Percentiles rank a stretch among this genome's conserved stretches.
Conservation (phyloP, 169 alveolate genomes). For the Plasmodium yoelii region DNA sequence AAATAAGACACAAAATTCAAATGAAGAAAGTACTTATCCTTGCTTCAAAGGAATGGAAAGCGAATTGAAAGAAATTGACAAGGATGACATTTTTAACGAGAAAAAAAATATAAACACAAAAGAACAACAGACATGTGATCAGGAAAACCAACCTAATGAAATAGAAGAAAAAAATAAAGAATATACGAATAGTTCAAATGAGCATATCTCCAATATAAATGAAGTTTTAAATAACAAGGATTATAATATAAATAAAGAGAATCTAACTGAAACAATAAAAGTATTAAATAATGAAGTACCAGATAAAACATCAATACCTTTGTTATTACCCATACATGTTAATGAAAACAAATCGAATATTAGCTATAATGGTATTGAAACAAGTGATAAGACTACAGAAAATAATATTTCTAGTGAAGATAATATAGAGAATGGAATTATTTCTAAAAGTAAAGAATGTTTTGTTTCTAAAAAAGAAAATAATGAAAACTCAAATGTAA, state of each 20-base stretch:
- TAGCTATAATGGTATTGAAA: background rate
- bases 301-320: background rate
- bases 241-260: background rate
- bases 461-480: background rate
- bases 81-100: background rate
- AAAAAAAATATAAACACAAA: background rate
- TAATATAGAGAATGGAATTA: no score
- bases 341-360: background rate
- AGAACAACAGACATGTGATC: background rate
- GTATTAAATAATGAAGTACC: slow-evolving; percentile 17
- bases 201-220: background rate
- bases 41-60: background rate
- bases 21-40: slow-evolving; percentile 4
- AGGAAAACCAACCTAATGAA: no score
- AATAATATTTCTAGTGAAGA: no score
- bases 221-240: background rate
- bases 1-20: background rate
- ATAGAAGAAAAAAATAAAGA: no score
- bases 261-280: slow-evolving; percentile 25
- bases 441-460: no score
- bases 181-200: no score
- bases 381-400: background rate
- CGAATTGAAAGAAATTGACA: background rate
- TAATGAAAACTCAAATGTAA: background rate
- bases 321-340: background rate